Conservation (phyloP, 1,139 yeast genomes). For the Zygosaccharomyces pseudobailii region DNA sequence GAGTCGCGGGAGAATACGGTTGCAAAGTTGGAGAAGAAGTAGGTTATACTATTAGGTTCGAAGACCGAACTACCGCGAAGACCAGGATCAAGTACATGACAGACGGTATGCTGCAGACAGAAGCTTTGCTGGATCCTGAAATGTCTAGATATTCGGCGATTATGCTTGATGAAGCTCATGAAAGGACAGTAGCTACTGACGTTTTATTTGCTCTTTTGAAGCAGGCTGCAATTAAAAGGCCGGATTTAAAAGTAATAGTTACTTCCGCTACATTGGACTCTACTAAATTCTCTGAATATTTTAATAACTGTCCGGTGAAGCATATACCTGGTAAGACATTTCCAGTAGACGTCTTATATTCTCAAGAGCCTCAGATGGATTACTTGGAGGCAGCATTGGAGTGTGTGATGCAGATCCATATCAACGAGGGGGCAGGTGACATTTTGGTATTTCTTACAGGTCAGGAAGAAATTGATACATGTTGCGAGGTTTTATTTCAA, state of each 20-base stretch:
- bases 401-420: slow-evolving; percentile 76
- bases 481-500: slow-evolving; percentile 70
- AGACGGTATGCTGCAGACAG: slow-evolving; percentile 90
- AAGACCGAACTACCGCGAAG: slow-evolving; percentile 57
- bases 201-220: slow-evolving; percentile 81
- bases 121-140: slow-evolving; percentile 69
- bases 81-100: slow-evolving; percentile 84
- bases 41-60: slow-evolving; percentile 86
- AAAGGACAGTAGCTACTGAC: slow-evolving; percentile 91
- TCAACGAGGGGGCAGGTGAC: slow-evolving; percentile 75
- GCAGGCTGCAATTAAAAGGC: slow-evolving; percentile 63
- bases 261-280: slow-evolving; percentile 95
- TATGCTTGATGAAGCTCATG: slow-evolving; percentile 95
- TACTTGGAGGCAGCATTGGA: slow-evolving; percentile 78
- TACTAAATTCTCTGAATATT: slow-evolving; percentile 71
- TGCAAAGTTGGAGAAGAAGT: slow-evolving; percentile 69
- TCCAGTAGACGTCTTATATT: slow-evolving; percentile 78
- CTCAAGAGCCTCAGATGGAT: slow-evolving; percentile 79
- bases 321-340: slow-evolving; percentile 84
- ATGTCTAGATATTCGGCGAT: slow-evolving; percentile 74
- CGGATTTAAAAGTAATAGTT: slow-evolving; percentile 71
- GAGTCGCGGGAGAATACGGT: slow-evolving; percentile 87
- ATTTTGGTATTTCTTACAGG: slow-evolving; percentile 83
- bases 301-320: slow-evolving; percentile 72
- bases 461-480: slow-evolving; percentile 88